A percentile compares a stretch with the other conserved stretches of the same genome.
These are phyloP conservation scores for Allium sativum DNA, from an alignment of 106 monocot species.

Conservation along the genomic window DNA sequence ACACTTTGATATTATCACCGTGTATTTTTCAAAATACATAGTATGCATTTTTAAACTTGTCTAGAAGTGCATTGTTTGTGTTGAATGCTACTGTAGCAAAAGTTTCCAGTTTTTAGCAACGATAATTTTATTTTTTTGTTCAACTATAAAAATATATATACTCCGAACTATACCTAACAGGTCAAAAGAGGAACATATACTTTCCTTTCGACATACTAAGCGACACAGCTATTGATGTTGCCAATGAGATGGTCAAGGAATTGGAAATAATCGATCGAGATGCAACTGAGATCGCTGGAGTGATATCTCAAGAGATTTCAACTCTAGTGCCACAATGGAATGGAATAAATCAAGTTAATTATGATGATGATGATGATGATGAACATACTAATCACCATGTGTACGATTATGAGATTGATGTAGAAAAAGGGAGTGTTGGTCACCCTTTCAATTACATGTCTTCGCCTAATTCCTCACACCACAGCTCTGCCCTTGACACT, in stretches of 20 bases:
- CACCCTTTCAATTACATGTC: constrained; percentile 40
- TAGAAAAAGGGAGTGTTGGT: constrained; percentile 18
- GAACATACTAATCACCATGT: constrained; percentile 16
- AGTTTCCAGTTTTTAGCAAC: no score
- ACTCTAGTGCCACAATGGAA: constrained; percentile 57
- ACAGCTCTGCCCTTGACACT: constrained; percentile 24
- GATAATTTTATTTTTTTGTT: no score
- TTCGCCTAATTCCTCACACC: constrained; percentile 65
- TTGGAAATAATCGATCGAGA: constrained; percentile 69
- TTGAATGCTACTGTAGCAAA: no score
- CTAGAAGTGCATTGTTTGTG: no score
- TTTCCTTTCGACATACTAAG: constrained; percentile 83
- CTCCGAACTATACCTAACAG: constrained; percentile 13
- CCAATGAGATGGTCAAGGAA: constrained; percentile 93
- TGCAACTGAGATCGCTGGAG: constrained; percentile 58
- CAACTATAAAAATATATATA: no score
- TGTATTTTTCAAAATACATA: no score
- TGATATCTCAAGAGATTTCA: constrained; percentile 71
- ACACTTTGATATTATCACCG: no score
- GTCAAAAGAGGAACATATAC: constrained; percentile 65
- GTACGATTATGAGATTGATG: constrained; percentile 25
- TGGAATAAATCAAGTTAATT: background rate
- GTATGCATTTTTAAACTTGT: no score
- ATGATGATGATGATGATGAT: background rate
- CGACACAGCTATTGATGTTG: constrained; percentile 82